phyloP scores from a whole-genome alignment of 2,329 filamentous ascomycete genomes.

The Ceratocystis cubensis region DNA sequence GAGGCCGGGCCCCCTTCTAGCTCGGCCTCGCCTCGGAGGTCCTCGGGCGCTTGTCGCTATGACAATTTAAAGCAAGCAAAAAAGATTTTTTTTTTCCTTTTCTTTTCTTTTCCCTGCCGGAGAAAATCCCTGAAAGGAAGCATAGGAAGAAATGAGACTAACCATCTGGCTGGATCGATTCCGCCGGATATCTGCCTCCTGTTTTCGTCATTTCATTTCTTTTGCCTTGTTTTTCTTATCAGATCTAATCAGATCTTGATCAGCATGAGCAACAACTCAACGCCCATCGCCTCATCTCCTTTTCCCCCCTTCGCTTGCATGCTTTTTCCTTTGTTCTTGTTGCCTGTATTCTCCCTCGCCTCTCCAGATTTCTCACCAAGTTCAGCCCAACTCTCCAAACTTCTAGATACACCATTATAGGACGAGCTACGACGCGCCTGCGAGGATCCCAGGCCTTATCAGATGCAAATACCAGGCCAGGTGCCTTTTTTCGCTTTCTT shows the following conservation, averaged over 20 bases:
- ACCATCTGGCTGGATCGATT: not conserved
- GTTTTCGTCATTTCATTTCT: not conserved
- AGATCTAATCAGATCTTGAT: constrained; percentile 8
- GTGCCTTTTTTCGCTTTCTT: not conserved
- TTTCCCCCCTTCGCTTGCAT: not conserved
- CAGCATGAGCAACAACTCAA: not conserved
- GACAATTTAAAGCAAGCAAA: not conserved
- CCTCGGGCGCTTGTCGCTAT: constrained; percentile 4
- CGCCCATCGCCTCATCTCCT: not conserved
- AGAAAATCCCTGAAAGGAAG: not conserved
- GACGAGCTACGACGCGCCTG: constrained; percentile 8
- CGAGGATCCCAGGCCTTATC: constrained; percentile 16
- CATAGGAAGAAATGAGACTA: not conserved
- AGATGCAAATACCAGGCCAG: constrained; percentile 4
- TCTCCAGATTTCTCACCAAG: not conserved
- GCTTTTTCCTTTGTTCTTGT: not conserved
- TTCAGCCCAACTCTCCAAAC: not conserved
- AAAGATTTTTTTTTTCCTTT: not conserved
- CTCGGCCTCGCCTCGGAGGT: not conserved
- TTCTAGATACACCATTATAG: constrained; percentile 11
- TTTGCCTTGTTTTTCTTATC: constrained; percentile 6
- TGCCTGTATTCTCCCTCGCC: not conserved
- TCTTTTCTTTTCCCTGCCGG: not conserved
- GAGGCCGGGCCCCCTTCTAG: not conserved
- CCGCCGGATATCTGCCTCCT: not conserved